Conservation (phyloP, 2,329 filamentous ascomycete species). For the Madurella fahalii region DNA sequence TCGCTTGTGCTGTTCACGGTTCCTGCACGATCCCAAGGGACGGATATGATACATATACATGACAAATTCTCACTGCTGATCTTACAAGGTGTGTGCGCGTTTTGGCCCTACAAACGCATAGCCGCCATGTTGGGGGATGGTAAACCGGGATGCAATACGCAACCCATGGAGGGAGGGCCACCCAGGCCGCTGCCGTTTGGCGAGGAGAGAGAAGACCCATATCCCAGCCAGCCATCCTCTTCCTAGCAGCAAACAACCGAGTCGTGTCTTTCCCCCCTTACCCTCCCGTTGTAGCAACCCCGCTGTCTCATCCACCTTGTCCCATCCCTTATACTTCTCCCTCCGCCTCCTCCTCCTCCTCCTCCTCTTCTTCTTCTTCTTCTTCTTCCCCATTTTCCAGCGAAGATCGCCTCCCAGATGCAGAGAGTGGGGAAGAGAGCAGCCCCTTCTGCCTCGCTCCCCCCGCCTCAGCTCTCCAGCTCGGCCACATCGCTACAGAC, state of each 20-base stretch:
- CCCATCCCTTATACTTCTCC: background rate
- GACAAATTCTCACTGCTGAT: slow-evolving; percentile 3
- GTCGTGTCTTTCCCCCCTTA: background rate
- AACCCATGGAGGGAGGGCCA: too few species aligned
- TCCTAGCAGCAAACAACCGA: background rate
- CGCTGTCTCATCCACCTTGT: background rate
- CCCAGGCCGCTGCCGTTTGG: background rate
- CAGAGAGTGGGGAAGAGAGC: too few species aligned
- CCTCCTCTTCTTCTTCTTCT: too few species aligned
- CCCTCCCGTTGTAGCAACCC: too few species aligned
- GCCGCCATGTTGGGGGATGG: too few species aligned
- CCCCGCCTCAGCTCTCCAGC: slow-evolving; percentile 4
- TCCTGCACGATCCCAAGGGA: slow-evolving; percentile 2
- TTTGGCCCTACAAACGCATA: background rate
- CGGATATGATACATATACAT: slow-evolving; percentile 17
- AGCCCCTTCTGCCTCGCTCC: background rate
- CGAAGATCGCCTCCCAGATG: background rate
- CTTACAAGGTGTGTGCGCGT: slow-evolving; percentile 6
- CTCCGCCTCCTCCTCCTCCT: too few species aligned
- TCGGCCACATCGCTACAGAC: slow-evolving; percentile 40
- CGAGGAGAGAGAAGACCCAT: background rate
- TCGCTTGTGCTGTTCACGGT: background rate
- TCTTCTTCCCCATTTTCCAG: too few species aligned
- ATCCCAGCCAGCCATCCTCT: background rate
- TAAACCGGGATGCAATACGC: too few species aligned